Evolutionary conservation across 2,329 filamentous ascomycete genomes (phyloP).

Genomic region (Cercospora sp.): DNA sequence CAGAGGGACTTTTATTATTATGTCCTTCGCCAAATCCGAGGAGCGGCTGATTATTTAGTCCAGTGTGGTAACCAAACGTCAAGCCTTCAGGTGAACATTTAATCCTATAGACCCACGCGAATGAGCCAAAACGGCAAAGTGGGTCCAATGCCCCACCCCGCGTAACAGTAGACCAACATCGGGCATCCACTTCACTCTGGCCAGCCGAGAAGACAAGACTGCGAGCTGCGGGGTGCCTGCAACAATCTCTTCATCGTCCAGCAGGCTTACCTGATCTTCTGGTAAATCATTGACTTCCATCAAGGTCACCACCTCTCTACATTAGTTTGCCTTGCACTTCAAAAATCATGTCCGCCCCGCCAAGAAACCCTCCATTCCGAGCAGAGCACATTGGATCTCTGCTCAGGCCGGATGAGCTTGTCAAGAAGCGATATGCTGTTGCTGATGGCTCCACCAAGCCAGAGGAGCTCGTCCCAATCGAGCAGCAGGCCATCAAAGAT

Average conservation of each 20-base stretch:
- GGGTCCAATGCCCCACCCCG: background rate
- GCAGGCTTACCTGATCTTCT: background rate
- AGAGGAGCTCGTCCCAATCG: slow-evolving; percentile 34
- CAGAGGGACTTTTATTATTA: too few species aligned
- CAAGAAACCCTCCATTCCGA: slow-evolving; percentile 60
- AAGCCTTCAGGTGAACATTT: background rate
- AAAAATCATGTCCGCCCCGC: slow-evolving; percentile 52
- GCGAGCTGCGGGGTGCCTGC: background rate
- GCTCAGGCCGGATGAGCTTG: slow-evolving; percentile 63
- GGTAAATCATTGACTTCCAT: background rate
- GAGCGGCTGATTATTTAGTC: background rate
- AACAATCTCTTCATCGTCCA: background rate
- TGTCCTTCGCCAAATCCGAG: background rate
- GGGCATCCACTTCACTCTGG: slow-evolving; percentile 1
- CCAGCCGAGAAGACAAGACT: background rate
- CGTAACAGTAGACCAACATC: background rate
- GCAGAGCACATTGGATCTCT: slow-evolving; percentile 73
- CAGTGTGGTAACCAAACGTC: background rate
- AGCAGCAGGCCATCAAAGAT: slow-evolving; percentile 37
- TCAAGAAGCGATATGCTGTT: slow-evolving; percentile 58
- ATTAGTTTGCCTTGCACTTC: background rate
- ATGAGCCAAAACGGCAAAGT: background rate
- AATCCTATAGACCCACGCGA: background rate
- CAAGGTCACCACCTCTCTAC: background rate
- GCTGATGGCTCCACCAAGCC: slow-evolving; percentile 34